Conservation (phyloP, 2,329 filamentous ascomycete genomes). For the Didymella pomorum region DNA sequence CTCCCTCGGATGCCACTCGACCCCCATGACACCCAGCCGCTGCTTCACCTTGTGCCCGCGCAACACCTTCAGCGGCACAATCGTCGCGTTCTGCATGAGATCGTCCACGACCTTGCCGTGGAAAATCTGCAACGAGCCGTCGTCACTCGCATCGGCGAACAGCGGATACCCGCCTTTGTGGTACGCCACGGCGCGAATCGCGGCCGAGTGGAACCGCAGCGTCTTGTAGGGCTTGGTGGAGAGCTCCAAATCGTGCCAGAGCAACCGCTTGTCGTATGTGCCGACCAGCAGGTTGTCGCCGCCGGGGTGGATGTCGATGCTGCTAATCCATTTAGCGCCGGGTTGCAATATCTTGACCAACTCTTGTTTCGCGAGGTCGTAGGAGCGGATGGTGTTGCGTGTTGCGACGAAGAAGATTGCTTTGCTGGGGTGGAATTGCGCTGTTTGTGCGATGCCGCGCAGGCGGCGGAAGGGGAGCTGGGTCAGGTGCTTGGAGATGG, state of each 20-base stretch:
- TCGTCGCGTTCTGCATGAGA: slow-evolving; percentile 93
- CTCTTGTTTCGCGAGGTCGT: slow-evolving; percentile 90
- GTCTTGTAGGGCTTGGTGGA: slow-evolving; percentile 94
- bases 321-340: slow-evolving; percentile 92
- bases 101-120: slow-evolving; percentile 95
- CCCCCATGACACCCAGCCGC: slow-evolving; percentile 87
- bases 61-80: slow-evolving; percentile 94
- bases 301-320: slow-evolving; percentile 89
- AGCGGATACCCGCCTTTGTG: slow-evolving; percentile 81
- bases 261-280: slow-evolving; percentile 88
- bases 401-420: slow-evolving; percentile 97
- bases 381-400: slow-evolving; percentile 89
- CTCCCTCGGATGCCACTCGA: slow-evolving; percentile 95
- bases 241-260: slow-evolving; percentile 97
- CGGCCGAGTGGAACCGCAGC: slow-evolving; percentile 90
- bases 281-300: slow-evolving; percentile 95
- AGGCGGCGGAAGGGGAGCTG: slow-evolving; percentile 89
- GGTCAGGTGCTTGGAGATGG: slow-evolving; percentile 90
- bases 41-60: slow-evolving; percentile 87
- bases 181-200: slow-evolving; percentile 87
- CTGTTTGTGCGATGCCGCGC: slow-evolving; percentile 81
- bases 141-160: slow-evolving; percentile 94
- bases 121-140: slow-evolving; percentile 94
- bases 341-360: slow-evolving; percentile 93
- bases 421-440: slow-evolving; percentile 92